Evolutionary conservation across 108 stramenopile genomes (phyloP), one percentile per base, ranked within the genome.

Genomic region (Cyclotella baltica): DNA sequence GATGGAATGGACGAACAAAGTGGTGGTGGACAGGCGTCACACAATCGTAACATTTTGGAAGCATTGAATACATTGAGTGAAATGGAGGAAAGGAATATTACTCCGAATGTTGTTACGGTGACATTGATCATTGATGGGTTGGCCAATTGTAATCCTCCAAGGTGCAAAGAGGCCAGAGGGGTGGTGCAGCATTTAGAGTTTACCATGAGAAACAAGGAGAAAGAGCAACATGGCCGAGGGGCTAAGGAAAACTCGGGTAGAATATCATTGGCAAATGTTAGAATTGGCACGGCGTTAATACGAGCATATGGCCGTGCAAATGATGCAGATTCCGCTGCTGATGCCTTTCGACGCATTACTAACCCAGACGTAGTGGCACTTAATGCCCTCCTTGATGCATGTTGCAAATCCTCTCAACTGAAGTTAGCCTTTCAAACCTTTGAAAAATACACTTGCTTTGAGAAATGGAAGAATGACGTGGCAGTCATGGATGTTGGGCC

Each of bases 361-460:
- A 37, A 63, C 16, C 90, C 90, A n/a, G 93, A 95, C 58, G 72
- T 88, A 23, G 71, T 91, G 11, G 91, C 93, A 30, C 53, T 95
- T 31, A 95, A 95, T 74, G 89, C 91, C 4, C 81, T 90, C 0
- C 78, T 95, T 33, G 88, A 88, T 81, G 89, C 88, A 28, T 88
- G 86, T 63, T 86, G 87, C 53, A 75, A 77, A 61, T 87, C 83
- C 38, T 77, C 72, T 29, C 68, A 82, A n/a, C 72, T 87, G 30
- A 80, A 81, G 34, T 18, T 87, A 31, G 93, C 93, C 19, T 55
- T 89, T 18, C 73, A 90, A 46, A 76, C 75, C 11, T 92, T 90
- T 80, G 68, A 76, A 19, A 69, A 69, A 38, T 62, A 80, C 67
- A 72, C 29, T 72, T 72, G 70, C 77, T 91, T 81, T 69, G 75